A percentile compares a stretch with the other conserved stretches of the same genome.
Evolutionary conservation across 202 grass and related monocot genomes (phyloP).

Genomic region (Elaeis oleifera): DNA sequence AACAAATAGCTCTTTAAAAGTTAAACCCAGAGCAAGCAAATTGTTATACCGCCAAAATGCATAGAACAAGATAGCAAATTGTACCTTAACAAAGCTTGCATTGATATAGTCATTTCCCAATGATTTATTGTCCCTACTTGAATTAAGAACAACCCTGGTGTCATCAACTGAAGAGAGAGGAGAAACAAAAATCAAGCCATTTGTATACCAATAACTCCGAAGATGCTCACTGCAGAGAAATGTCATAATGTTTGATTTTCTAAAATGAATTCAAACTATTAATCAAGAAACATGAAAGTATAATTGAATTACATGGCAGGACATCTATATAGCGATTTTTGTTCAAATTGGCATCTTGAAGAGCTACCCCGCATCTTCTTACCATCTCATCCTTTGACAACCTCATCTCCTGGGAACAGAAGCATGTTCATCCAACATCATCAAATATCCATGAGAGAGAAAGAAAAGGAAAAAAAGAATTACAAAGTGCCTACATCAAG

Average conservation of each 20-base stretch:
- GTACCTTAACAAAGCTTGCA: constrained; percentile 77
- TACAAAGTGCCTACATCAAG: neutral
- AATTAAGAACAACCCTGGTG: constrained; percentile 39
- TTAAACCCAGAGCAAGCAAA: neutral
- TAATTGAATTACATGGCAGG: constrained; percentile 54
- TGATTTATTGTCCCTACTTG: constrained; percentile 18
- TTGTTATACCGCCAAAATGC: neutral
- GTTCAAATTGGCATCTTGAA: constrained; percentile 35
- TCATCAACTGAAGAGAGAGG: constrained; percentile 40
- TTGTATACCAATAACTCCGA: too few species aligned
- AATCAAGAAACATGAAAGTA: constrained; percentile 6
- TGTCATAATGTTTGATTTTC: too few species aligned
- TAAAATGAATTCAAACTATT: too few species aligned
- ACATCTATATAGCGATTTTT: constrained; percentile 89
- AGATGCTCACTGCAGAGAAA: too few species aligned
- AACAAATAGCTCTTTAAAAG: too few species aligned
- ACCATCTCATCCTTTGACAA: constrained; percentile 31
- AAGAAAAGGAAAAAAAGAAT: neutral
- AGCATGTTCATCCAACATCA: neutral
- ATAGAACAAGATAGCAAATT: neutral
- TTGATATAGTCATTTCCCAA: constrained; percentile 66
- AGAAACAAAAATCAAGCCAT: constrained; percentile 2
- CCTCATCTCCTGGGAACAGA: constrained; percentile 42
- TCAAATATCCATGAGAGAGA: neutral
- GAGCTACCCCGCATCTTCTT: constrained; percentile 44